Conservation (phyloP, 1,139 yeast genomes). For the Sugiyamaella novakii region DNA sequence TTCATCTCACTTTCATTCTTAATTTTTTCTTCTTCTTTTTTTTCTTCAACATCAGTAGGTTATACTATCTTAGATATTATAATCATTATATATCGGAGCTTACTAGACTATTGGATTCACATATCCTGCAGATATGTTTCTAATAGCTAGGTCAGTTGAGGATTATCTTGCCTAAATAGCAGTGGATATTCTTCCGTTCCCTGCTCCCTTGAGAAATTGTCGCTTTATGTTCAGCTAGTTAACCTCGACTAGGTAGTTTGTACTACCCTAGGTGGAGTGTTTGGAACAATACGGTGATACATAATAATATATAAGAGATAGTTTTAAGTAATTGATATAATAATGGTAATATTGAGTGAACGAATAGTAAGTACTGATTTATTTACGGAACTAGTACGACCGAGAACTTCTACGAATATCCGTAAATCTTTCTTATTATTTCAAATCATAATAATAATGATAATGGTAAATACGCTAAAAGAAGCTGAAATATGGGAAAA, state of each 20-base stretch:
- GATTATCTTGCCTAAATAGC: constrained; percentile 38
- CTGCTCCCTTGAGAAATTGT: constrained; percentile 35
- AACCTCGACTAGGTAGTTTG: constrained; percentile 23
- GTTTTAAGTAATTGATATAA: background rate
- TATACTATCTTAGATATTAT: constrained; percentile 38
- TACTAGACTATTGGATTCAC: constrained; percentile 28
- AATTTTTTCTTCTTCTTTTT: constrained; percentile 21
- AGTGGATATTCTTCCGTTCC: constrained; percentile 39
- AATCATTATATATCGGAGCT: constrained; percentile 34
- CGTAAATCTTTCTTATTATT: too few species aligned
- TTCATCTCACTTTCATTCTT: background rate
- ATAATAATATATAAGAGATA: constrained; percentile 16
- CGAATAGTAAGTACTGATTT: too few species aligned
- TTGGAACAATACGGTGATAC: constrained; percentile 36
- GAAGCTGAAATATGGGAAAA: too few species aligned
- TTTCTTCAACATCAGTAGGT: constrained; percentile 38
- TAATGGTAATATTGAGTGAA: too few species aligned
- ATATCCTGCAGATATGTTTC: constrained; percentile 33
- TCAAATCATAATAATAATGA: too few species aligned
- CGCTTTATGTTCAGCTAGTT: constrained; percentile 33
- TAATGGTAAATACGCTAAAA: too few species aligned
- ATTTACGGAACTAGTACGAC: too few species aligned
- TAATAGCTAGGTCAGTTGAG: constrained; percentile 36
- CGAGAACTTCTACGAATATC: too few species aligned
- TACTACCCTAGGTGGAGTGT: constrained; percentile 26